A percentile compares a stretch with the other conserved stretches of the same genome.
Conservation (phyloP, 2,329 filamentous ascomycete genomes). For the Proliferodiscus dingleyae region DNA sequence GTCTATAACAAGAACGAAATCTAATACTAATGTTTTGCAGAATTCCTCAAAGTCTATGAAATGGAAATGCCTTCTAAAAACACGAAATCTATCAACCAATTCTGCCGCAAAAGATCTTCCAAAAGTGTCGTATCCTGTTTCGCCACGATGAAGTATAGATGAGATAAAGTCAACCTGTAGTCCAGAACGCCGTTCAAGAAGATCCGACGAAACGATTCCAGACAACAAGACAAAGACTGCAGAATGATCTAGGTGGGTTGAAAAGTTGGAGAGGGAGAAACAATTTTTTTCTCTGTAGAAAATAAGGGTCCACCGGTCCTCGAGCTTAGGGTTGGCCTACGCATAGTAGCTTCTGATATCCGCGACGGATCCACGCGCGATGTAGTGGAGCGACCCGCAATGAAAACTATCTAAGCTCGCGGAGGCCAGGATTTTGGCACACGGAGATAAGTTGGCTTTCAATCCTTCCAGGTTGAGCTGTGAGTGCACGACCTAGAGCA, state of each 20-base stretch:
- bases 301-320: neutral
- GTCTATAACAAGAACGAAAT: slow-evolving; percentile 14
- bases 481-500: neutral
- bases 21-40: slow-evolving; percentile 13
- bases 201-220: slow-evolving; percentile 10
- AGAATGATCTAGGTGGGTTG: neutral
- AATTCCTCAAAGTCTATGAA: slow-evolving; percentile 9
- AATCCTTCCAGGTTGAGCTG: slow-evolving; percentile 3
- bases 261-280: slow-evolving; percentile 9
- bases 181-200: slow-evolving; percentile 14
- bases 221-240: slow-evolving; percentile 3
- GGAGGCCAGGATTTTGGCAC: slow-evolving; percentile 22
- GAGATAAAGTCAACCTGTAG: slow-evolving; percentile 7
- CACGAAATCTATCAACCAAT: neutral
- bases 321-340: slow-evolving; percentile 8
- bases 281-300: slow-evolving; percentile 7
- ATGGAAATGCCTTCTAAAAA: neutral
- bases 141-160: slow-evolving; percentile 7
- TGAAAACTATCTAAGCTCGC: slow-evolving; percentile 15
- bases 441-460: slow-evolving; percentile 9
- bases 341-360: neutral
- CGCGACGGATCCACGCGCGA: slow-evolving; percentile 15
- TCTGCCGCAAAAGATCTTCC: neutral
- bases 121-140: slow-evolving; percentile 2
- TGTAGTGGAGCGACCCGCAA: neutral